Evolutionary conservation across 1,284 basidiomycete species (phyloP).

Genomic region (Cyathus olla): DNA sequence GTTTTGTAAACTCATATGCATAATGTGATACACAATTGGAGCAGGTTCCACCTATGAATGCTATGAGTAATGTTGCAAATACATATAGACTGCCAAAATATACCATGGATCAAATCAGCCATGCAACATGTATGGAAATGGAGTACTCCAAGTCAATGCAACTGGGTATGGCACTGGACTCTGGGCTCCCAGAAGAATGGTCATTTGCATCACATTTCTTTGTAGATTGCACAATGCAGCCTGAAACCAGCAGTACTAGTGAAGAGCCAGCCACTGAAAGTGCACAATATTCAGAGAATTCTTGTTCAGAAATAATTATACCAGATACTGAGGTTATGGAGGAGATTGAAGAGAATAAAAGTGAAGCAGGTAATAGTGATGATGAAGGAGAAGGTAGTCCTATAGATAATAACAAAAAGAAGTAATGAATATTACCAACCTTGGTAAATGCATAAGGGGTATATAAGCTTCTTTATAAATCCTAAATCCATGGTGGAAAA

Average conservation of each 20-base stretch:
- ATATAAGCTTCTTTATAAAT: neutral
- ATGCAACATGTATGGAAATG: too few relatives aligned
- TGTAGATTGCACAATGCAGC: neutral
- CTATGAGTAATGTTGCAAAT: neutral
- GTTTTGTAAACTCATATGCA: neutral
- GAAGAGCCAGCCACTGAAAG: too few relatives aligned
- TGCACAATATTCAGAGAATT: neutral
- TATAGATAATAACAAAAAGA: neutral
- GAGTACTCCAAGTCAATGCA: too few relatives aligned
- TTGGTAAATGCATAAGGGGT: neutral
- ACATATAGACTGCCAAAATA: too few relatives aligned
- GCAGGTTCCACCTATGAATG: neutral
- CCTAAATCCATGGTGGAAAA: neutral
- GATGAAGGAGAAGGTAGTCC: neutral
- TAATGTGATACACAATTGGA: neutral
- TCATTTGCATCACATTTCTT: neutral
- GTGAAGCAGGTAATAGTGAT: neutral
- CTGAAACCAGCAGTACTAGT: too few relatives aligned
- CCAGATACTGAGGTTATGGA: neutral
- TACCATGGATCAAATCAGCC: too few relatives aligned
- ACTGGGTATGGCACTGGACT: neutral
- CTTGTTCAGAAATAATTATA: neutral
- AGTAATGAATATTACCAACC: neutral
- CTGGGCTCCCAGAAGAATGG: neutral
- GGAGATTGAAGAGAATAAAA: neutral